Evolutionary conservation across 176 grass and related monocot genomes (phyloP).

Genomic region (barley (Hordeum vulgare)): DNA sequence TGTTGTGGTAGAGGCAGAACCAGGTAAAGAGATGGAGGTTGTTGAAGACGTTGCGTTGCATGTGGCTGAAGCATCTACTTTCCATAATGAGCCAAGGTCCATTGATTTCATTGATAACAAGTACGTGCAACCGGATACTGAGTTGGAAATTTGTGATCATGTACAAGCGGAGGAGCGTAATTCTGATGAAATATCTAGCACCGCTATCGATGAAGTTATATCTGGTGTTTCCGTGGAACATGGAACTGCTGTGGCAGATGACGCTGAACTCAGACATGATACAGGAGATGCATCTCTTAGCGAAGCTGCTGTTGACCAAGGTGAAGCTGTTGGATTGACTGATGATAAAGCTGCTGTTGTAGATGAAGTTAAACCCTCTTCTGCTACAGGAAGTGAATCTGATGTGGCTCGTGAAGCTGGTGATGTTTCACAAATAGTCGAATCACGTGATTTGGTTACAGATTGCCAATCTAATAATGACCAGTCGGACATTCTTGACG

Average conservation of each 20-base stretch:
- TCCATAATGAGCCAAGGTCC: constrained; percentile 3
- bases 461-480: not conserved
- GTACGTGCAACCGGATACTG: not conserved
- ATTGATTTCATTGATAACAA: constrained; percentile 14
- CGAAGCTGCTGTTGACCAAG: constrained; percentile 1
- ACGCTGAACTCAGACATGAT: constrained; percentile 19
- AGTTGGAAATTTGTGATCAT: constrained; percentile 3
- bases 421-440: not conserved
- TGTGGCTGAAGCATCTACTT: not conserved
- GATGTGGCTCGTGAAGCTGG: not conserved
- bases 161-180: not conserved
- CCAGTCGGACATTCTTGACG: not conserved
- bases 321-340: not conserved
- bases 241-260: not conserved
- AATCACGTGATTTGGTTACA: not conserved
- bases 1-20: constrained; percentile 9
- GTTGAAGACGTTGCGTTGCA: not conserved
- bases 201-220: constrained; percentile 5
- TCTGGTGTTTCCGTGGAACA: not conserved
- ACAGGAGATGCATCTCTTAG: constrained; percentile 2
- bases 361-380: not conserved
- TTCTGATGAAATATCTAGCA: constrained; percentile 21
- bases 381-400: not conserved
- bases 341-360: not conserved
- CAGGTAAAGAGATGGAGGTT: not conserved